Evolutionary conservation across 1,284 basidiomycete species (phyloP).

Genomic region (Leccinum laetum): DNA sequence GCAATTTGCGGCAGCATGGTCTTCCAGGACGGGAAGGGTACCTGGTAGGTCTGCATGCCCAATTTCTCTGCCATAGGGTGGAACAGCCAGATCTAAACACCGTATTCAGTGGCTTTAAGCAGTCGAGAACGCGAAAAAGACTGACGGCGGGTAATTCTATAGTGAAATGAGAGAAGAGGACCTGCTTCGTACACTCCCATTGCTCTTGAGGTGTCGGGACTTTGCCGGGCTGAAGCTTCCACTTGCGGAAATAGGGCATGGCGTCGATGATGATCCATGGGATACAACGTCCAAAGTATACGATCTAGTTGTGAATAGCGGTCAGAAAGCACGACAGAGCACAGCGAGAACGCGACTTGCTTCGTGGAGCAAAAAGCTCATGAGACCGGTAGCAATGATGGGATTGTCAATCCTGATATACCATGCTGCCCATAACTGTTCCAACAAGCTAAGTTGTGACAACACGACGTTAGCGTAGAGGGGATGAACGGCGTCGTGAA

Average conservation of each 20-base stretch:
- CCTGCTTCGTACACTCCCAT: slow-evolving; percentile 96
- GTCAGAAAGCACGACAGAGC: neutral
- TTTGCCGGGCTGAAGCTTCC: slow-evolving; percentile 94
- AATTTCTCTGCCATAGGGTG: slow-evolving; percentile 91
- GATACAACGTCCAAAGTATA: slow-evolving; percentile 95
- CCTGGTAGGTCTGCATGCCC: slow-evolving; percentile 91
- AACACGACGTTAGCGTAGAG: slow-evolving; percentile 62
- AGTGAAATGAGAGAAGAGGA: slow-evolving; percentile 95
- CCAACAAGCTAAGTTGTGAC: slow-evolving; percentile 69
- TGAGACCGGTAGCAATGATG: slow-evolving; percentile 90
- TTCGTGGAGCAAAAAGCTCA: slow-evolving; percentile 95
- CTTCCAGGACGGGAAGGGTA: slow-evolving; percentile 82
- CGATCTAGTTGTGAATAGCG: slow-evolving; percentile 52
- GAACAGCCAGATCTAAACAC: slow-evolving; percentile 88
- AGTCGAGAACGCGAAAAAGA: slow-evolving; percentile 6
- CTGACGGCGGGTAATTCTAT: slow-evolving; percentile 88
- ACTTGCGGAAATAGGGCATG: slow-evolving; percentile 91
- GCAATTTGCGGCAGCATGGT: slow-evolving; percentile 81
- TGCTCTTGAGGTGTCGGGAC: slow-evolving; percentile 82
- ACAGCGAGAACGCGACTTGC: slow-evolving; percentile 43
- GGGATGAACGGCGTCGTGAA: slow-evolving; percentile 31
- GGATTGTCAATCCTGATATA: slow-evolving; percentile 90
- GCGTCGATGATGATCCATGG: slow-evolving; percentile 97
- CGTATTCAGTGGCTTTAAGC: neutral
- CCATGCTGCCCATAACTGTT: slow-evolving; percentile 82